Base-by-base conservation (phyloP, 1,284 basidiomycete species). In the Phellopilus nigrolimitatus region DNA sequence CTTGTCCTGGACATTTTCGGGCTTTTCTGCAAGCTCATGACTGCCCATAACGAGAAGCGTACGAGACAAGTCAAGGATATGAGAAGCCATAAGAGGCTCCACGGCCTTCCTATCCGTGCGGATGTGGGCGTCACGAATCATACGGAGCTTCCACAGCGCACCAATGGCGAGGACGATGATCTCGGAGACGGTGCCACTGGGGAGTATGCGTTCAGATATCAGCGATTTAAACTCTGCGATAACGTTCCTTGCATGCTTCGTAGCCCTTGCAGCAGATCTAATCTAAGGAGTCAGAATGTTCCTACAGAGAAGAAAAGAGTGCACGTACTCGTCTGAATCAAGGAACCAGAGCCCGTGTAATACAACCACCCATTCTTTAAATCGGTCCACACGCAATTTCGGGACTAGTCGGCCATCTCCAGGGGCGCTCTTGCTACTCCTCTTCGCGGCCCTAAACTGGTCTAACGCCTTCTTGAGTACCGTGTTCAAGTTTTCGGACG, bases 401-500 rank as follows among this genome's bases (percentile, higher is more conserved):
- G 59, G 60, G 9, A 64, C 60, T 4, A 61, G 63, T 21, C 67
- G 59, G 8, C 65, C 64, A 19, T 59, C 60, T 51, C 68, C 68
- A 27, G 57, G 58, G 45, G 62, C 57, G 43, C 59, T 56, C 45
- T 75, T 73, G 58, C 66, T 69, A 47, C 73, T 70, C 53, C 65
- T 68, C 55, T 71, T 70, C 27, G 59, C 54, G 25, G 64, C 56
- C 47, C 74, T 77, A 74, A 78, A 80, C 38, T 71, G 69, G 31
- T 87, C 82, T 55, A 90, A 66, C 1, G 79, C 74, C 66, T 84
- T 88, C 46, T 71, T 71, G 28, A 94, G 72, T 21, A 87, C 79
- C 22, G 78, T 83, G 13, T 80, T 79, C 54, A 99, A 72, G 61
- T 99, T 99, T 58, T 88, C 85, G 4, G 82, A 78, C 1, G 93